Evolutionary conservation across 305 asterid species (phyloP), one percentile per base, ranked within the genome.

Genomic region (Petunia hybrid): DNA sequence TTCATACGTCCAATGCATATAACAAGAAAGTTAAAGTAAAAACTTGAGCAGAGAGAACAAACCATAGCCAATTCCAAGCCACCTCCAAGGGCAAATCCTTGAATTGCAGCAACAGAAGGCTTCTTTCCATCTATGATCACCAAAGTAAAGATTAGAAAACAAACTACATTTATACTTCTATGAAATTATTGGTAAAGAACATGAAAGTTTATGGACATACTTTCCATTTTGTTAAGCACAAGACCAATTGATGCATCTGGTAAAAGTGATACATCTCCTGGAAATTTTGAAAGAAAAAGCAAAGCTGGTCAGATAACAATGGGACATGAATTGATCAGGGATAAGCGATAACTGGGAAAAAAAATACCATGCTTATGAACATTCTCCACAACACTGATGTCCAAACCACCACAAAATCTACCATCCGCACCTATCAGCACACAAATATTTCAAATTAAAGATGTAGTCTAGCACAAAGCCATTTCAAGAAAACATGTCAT

Each of bases 351-450:
- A 60, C 8, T 31, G 31, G 31, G 31, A 22, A 22, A 40, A 1
- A 7, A 56, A 1, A 22, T 63, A 81, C 84, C 84, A 39, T 80
- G 75, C 76, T 41, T 42, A 31, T 81, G 84, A 22, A 75, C 59
- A 2, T 74, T 60, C 76, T 41, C 60, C 53, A 63, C 4, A 62
- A 43, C 66, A 63, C 48, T 39, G 57, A 81, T 31, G 46, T 81
- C 31, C 31, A 22, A 22, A 22, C 31, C 1, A 22, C 31, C 31
- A 22, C 31, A 22, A 22, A 22, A 22, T 64, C 53, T 81, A 46
- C 77, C 68, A 51, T 46, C 57, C 13, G 39, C 63, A 70, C 84
- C 80, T 81, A 39, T 2, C 76, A 63, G 1, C 2, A 63, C 45
- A 42, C 22, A 16, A 43, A 5, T 4, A 3, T 31, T 13, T 5